Percentiles rank a stretch among this genome's conserved stretches.
phyloP scores from a whole-genome alignment of 139 green algal genomes.

The Gonium pectorale region DNA sequence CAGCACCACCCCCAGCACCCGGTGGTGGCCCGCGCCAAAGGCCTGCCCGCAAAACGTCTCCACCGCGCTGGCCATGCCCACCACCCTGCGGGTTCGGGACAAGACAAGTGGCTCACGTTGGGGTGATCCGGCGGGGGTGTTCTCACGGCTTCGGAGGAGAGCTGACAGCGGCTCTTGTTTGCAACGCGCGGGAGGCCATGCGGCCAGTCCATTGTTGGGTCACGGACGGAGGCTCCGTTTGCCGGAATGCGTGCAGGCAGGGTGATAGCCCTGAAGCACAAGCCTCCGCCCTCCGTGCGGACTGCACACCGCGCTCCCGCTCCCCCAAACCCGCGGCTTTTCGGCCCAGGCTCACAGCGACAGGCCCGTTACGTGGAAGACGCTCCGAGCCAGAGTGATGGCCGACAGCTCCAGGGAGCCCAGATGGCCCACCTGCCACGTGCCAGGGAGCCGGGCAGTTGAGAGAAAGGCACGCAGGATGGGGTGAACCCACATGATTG shows the following conservation, averaged over 20 bases:
- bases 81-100: slow-evolving; percentile 1
- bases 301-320: too few species aligned
- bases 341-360: slow-evolving; percentile 11
- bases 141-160: too few species aligned
- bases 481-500: too few species aligned
- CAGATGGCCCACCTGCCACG: slow-evolving; percentile 44
- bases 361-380: slow-evolving; percentile 47
- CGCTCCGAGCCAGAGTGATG: slow-evolving; percentile 26
- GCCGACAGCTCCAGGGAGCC: slow-evolving; percentile 41
- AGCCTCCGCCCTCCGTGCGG: too few species aligned
- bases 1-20: slow-evolving; percentile 28
- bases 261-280: too few species aligned
- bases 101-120: too few species aligned
- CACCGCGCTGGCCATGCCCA: slow-evolving; percentile 37
- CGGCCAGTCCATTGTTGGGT: too few species aligned
- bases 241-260: too few species aligned
- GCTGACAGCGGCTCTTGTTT: not conserved
- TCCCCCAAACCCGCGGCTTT: too few species aligned
- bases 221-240: too few species aligned
- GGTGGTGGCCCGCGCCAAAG: slow-evolving; percentile 8
- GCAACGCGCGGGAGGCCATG: too few species aligned
- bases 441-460: not conserved
- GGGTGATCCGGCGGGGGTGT: too few species aligned
- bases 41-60: slow-evolving; percentile 47
- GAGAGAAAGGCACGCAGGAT: not conserved